These are phyloP conservation scores for Copromyces sp. DNA, from an alignment of 495 filamentous ascomycete species.

Conservation along the genomic window DNA sequence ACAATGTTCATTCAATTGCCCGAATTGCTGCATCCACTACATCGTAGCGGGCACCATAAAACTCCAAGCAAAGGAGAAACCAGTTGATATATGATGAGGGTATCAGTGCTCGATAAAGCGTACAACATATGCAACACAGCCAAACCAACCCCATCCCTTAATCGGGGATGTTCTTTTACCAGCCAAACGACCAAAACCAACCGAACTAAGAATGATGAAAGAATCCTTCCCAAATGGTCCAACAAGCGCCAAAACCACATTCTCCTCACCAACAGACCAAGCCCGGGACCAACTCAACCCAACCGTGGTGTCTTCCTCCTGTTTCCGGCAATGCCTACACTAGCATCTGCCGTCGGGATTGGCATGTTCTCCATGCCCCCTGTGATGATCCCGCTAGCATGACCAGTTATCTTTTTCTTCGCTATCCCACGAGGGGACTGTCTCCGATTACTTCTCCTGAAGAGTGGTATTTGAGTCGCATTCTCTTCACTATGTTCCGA, in stretches of 20 bases:
- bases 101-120: conserved; percentile 15
- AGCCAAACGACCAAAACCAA: background rate
- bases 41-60: background rate
- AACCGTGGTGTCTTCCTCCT: conserved; percentile 45
- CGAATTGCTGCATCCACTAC: background rate
- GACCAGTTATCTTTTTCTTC: conserved; percentile 32
- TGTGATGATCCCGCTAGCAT: conserved; percentile 14
- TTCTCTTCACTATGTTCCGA: conserved; percentile 16
- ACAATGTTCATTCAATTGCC: background rate
- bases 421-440: conserved; percentile 28
- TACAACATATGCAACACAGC: conserved; percentile 6
- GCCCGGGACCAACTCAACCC: conserved; percentile 9
- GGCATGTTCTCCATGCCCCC: conserved; percentile 56
- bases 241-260: background rate
- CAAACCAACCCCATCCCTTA: background rate
- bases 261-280: background rate
- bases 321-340: conserved; percentile 22
- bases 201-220: background rate
- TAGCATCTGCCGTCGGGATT: conserved; percentile 26
- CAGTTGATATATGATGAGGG: conserved; percentile 2
- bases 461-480: conserved; percentile 27
- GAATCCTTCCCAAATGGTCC: background rate
- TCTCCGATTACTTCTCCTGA: conserved; percentile 44
- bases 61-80: background rate
- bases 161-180: background rate